These are phyloP conservation scores for Chlamydomonas sphaeroides DNA, from an alignment of 139 green algal species.

Conservation along the genomic window DNA sequence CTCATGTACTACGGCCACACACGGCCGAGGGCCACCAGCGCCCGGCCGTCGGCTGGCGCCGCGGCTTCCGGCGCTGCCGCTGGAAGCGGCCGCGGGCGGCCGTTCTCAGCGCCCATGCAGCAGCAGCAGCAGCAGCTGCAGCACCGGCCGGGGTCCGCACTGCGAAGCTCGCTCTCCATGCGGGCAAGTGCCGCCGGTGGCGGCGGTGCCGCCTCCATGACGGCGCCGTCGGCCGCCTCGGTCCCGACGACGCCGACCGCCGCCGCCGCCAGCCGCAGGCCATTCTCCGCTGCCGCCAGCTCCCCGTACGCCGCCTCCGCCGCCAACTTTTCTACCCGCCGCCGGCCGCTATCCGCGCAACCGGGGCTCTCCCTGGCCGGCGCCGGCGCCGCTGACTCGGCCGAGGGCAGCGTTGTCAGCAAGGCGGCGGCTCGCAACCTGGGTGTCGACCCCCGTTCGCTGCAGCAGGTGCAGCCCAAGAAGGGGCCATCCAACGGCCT, in stretches of 20 bases:
- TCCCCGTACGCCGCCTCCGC: not conserved
- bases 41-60: not conserved
- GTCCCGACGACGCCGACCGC: no score
- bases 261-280: no score
- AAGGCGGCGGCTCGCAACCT: not conserved
- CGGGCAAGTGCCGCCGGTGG: no score
- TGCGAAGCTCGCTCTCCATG: no score
- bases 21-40: not conserved
- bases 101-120: not conserved
- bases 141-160: no score
- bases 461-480: conserved; percentile 6
- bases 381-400: no score
- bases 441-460: not conserved
- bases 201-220: no score
- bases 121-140: no score
- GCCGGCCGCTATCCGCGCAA: not conserved
- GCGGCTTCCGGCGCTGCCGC: no score
- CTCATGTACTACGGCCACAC: conserved; percentile 24
- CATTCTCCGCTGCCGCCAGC: not conserved
- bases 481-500: conserved; percentile 17
- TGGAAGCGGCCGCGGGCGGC: no score
- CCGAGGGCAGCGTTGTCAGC: no score
- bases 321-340: not conserved
- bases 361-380: not conserved
- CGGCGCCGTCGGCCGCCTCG: not conserved